Percentiles rank a stretch among this genome's conserved stretches.
These are phyloP conservation scores for Lonicera japonica DNA, from an alignment of 129 eudicot species.

Conservation along the genomic window DNA sequence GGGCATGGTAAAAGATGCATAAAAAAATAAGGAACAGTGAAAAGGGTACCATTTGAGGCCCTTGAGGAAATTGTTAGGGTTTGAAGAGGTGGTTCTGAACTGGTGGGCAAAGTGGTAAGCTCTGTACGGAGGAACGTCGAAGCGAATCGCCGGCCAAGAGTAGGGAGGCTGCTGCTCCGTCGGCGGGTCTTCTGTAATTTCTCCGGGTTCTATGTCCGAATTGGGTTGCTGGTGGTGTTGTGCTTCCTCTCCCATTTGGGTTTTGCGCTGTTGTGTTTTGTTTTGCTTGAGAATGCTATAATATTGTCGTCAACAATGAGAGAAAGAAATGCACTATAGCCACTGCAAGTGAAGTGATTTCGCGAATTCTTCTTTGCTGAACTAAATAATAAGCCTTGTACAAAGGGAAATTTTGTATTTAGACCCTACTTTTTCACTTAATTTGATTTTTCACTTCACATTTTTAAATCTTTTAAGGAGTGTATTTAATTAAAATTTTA, in stretches of 20 bases:
- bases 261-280: no score
- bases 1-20: neutral
- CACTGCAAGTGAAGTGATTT: no score
- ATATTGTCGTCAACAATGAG: no score
- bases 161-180: slow-evolving; percentile 8
- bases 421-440: no score
- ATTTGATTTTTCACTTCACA: no score
- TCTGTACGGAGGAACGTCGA: slow-evolving; percentile 37
- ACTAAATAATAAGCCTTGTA: no score
- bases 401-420: no score
- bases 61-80: slow-evolving; percentile 58
- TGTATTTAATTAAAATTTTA: no score
- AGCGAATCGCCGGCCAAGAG: slow-evolving; percentile 39
- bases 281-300: neutral
- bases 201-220: slow-evolving; percentile 1
- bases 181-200: slow-evolving; percentile 9
- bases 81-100: slow-evolving; percentile 35
- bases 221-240: neutral
- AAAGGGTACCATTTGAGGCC: slow-evolving; percentile 53
- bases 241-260: slow-evolving; percentile 21
- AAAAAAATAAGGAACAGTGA: no score
- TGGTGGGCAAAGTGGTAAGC: slow-evolving; percentile 43
- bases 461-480: no score
- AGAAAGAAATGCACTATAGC: no score
- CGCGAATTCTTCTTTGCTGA: no score